Percentiles rank a stretch among this genome's conserved stretches.
phyloP scores from a whole-genome alignment of 306 rosid species.

The Sechiopsis laciniata region DNA sequence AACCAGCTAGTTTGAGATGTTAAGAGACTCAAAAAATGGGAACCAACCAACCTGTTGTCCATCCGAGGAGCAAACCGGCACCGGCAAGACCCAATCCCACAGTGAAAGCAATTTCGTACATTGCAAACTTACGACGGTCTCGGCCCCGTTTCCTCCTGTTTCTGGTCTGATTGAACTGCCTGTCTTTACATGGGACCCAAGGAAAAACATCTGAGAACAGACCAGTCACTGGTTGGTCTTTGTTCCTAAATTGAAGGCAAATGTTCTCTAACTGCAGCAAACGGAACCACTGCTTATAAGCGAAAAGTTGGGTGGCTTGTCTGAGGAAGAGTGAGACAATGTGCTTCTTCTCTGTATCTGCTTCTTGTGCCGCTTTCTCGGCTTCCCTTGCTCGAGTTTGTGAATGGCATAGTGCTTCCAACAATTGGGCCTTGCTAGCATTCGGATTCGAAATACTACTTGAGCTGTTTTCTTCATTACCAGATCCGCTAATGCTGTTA shows the following conservation, averaged over 20 bases:
- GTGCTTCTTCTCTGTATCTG: slow-evolving; percentile 78
- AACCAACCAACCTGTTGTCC: slow-evolving; percentile 89
- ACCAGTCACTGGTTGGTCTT: slow-evolving; percentile 42
- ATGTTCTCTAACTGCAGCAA: slow-evolving; percentile 77
- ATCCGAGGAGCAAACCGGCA: slow-evolving; percentile 87
- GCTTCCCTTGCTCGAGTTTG: slow-evolving; percentile 93
- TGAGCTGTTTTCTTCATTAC: slow-evolving; percentile 1
- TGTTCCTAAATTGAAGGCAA: slow-evolving; percentile 59
- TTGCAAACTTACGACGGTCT: slow-evolving; percentile 29
- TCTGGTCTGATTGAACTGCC: slow-evolving; percentile 27
- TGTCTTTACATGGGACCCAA: slow-evolving; percentile 35
- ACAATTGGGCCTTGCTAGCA: slow-evolving; percentile 51
- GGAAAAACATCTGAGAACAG: slow-evolving; percentile 43
- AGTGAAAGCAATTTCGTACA: slow-evolving; percentile 45
- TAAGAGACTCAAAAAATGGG: slow-evolving; percentile 31
- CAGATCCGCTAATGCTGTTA: slow-evolving; percentile 5
- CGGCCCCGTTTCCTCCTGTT: slow-evolving; percentile 30
- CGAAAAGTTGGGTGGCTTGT: slow-evolving; percentile 82
- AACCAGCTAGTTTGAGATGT: background rate
- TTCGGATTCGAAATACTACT: slow-evolving; percentile 19
- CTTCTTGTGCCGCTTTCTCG: slow-evolving; percentile 71
- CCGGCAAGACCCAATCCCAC: slow-evolving; percentile 72
- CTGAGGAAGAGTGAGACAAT: slow-evolving; percentile 56
- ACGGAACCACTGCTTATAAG: slow-evolving; percentile 79
- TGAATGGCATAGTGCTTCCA: slow-evolving; percentile 81